A percentile compares a stretch with the other conserved stretches of the same genome.
Conservation (phyloP, 805 yeast species). For the Candida qinlingensis region DNA sequence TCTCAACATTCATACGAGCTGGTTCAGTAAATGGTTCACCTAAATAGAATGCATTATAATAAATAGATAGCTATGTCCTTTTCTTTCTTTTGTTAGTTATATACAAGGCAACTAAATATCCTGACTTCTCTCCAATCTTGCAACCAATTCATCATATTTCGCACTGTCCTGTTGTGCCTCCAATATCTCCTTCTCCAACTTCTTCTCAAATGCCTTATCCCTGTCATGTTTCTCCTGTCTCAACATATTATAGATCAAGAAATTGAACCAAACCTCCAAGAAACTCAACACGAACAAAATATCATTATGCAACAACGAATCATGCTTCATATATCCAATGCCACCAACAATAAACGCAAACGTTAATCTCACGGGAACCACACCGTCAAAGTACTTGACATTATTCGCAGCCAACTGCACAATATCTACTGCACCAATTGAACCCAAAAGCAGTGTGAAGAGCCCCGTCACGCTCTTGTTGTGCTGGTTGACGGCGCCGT, state of each 20-base stretch:
- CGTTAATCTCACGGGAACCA: conserved; percentile 53
- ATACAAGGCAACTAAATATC: conserved; percentile 4
- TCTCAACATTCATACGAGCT: conserved; percentile 27
- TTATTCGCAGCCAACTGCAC: conserved; percentile 49
- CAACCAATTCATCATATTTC: conserved; percentile 13
- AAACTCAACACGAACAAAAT: conserved; percentile 52
- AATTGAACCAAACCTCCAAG: conserved; percentile 65
- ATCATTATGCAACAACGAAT: conserved; percentile 49
- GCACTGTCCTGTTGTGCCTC: conserved; percentile 15
- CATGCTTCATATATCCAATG: conserved; percentile 41
- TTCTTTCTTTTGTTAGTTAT: background rate
- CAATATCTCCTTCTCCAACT: conserved; percentile 16
- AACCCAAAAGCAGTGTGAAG: conserved; percentile 39
- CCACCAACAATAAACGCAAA: conserved; percentile 45
- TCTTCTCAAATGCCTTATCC: conserved; percentile 39
- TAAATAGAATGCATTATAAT: background rate
- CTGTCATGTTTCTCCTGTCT: conserved; percentile 50
- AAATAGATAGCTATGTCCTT: background rate
- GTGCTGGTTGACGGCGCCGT: conserved; percentile 34
- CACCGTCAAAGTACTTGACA: conserved; percentile 46
- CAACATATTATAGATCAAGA: conserved; percentile 53
- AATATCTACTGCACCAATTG: conserved; percentile 47
- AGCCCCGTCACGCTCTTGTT: conserved; percentile 23
- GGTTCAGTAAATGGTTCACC: conserved; percentile 18
- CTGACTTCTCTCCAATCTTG: conserved; percentile 12